Conservation (phyloP, 2,329 filamentous ascomycete genomes). For the Monilinia laxa region DNA sequence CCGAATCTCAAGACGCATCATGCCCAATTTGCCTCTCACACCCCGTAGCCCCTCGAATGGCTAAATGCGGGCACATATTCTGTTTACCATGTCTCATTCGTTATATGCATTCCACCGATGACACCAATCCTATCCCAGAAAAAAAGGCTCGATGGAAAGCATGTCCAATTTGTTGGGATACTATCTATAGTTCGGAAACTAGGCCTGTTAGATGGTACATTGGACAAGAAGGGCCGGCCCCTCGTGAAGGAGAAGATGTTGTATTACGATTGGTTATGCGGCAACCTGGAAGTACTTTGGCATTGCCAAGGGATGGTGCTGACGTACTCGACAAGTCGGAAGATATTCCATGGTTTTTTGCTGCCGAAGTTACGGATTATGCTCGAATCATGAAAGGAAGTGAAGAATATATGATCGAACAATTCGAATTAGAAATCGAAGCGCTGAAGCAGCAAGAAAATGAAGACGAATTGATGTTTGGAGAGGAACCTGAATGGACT, state of each 20-base stretch:
- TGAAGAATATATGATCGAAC: slow-evolving; percentile 77
- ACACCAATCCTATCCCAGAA: slow-evolving; percentile 56
- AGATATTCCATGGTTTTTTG: slow-evolving; percentile 92
- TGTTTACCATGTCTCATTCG: slow-evolving; percentile 90
- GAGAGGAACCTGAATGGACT: slow-evolving; percentile 90
- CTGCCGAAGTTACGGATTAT: slow-evolving; percentile 91
- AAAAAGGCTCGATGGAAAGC: slow-evolving; percentile 85
- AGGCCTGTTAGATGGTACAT: slow-evolving; percentile 87
- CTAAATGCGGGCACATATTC: slow-evolving; percentile 95
- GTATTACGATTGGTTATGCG: slow-evolving; percentile 84
- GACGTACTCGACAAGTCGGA: slow-evolving; percentile 68
- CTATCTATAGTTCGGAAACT: slow-evolving; percentile 86
- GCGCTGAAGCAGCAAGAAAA: slow-evolving; percentile 74
- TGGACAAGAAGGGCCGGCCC: slow-evolving; percentile 79
- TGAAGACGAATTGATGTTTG: slow-evolving; percentile 90
- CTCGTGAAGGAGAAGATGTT: slow-evolving; percentile 83
- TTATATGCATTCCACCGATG: slow-evolving; percentile 89
- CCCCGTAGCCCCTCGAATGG: slow-evolving; percentile 93
- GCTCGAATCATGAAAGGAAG: slow-evolving; percentile 94
- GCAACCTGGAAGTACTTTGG: slow-evolving; percentile 76
- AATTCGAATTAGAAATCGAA: slow-evolving; percentile 77
- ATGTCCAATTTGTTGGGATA: slow-evolving; percentile 93
- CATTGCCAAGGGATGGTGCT: slow-evolving; percentile 76
- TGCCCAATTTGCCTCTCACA: slow-evolving; percentile 95
- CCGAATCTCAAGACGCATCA: slow-evolving; percentile 81